phyloP scores from a whole-genome alignment of 371 early-diverging fungal genomes.

The Mucor ambiguus region DNA sequence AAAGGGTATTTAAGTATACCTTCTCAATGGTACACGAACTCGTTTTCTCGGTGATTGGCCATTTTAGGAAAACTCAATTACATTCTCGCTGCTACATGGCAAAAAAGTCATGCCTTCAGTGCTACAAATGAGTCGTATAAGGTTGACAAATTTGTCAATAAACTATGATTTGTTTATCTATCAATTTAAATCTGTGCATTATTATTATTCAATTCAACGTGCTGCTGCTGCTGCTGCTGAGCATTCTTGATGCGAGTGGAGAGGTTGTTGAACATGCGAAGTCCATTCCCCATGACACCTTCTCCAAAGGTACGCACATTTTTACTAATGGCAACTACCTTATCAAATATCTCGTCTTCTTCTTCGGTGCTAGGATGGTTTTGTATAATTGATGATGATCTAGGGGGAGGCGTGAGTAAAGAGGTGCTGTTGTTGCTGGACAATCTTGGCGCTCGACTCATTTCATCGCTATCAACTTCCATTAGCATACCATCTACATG shows the following conservation, averaged over 20 bases:
- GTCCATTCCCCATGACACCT: slow-evolving; percentile 37
- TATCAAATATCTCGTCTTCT: slow-evolving; percentile 37
- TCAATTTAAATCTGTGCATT: background rate
- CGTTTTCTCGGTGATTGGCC: slow-evolving; percentile 17
- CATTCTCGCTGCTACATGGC: background rate
- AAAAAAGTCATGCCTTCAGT: background rate
- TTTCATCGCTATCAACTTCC: background rate
- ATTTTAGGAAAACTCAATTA: background rate
- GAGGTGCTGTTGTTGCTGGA: background rate
- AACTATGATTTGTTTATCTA: background rate
- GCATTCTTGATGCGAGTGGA: slow-evolving; percentile 32
- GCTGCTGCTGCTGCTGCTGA: slow-evolving; percentile 2
- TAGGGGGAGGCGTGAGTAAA: slow-evolving; percentile 21
- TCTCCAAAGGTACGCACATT: slow-evolving; percentile 37
- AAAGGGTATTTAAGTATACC: background rate
- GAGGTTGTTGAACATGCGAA: slow-evolving; percentile 41
- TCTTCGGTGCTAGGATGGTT: slow-evolving; percentile 5
- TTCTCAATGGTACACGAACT: background rate
- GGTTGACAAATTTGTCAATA: background rate
- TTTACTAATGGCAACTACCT: slow-evolving; percentile 40
- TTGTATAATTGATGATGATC: slow-evolving; percentile 12
- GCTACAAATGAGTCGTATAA: background rate
- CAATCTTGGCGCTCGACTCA: background rate
- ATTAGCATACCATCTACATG: background rate
- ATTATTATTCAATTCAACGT: slow-evolving; percentile 1